These are phyloP conservation scores for Saccharomyces pastorianus DNA, from an alignment of 1,139 yeast species.

Conservation along the genomic window DNA sequence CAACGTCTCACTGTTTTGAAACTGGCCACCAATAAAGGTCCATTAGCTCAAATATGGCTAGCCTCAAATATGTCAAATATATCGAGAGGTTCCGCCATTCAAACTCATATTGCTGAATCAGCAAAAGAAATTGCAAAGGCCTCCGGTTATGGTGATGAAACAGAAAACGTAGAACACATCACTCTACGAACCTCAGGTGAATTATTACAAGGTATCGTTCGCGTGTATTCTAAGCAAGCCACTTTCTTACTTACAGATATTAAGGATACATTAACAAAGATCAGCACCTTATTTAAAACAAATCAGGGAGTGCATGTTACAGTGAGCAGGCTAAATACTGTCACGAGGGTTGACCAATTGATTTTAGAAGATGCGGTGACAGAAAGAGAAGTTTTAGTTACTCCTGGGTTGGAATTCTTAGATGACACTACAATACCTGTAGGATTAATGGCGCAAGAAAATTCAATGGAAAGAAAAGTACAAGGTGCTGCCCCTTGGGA, in stretches of 20 bases:
- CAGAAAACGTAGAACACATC: slow-evolving; percentile 39
- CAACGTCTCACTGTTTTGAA: slow-evolving; percentile 12
- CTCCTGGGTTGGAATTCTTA: slow-evolving; percentile 50
- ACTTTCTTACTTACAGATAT: slow-evolving; percentile 80
- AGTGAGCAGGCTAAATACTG: slow-evolving; percentile 42
- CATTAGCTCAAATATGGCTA: slow-evolving; percentile 85
- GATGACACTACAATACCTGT: slow-evolving; percentile 13
- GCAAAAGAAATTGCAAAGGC: slow-evolving; percentile 46
- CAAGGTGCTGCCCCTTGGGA: slow-evolving; percentile 30
- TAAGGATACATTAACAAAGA: slow-evolving; percentile 61
- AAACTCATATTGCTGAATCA: slow-evolving; percentile 63
- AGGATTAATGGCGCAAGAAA: slow-evolving; percentile 15
- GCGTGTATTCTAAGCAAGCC: slow-evolving; percentile 82
- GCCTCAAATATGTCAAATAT: slow-evolving; percentile 82
- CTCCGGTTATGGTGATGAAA: slow-evolving; percentile 23
- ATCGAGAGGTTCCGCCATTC: slow-evolving; percentile 65
- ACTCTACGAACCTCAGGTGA: slow-evolving; percentile 86
- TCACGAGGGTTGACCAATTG: slow-evolving; percentile 47
- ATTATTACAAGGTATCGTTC: slow-evolving; percentile 76
- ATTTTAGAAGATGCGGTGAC: slow-evolving; percentile 73
- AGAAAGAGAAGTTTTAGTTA: slow-evolving; percentile 61
- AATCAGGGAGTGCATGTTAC: slow-evolving; percentile 32
- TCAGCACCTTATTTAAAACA: slow-evolving; percentile 64
- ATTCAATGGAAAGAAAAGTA: slow-evolving; percentile 25
- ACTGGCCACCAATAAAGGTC: slow-evolving; percentile 54